Base-by-base conservation (phyloP, 148 eudicot species). In the Rhododendron simsii region DNA sequence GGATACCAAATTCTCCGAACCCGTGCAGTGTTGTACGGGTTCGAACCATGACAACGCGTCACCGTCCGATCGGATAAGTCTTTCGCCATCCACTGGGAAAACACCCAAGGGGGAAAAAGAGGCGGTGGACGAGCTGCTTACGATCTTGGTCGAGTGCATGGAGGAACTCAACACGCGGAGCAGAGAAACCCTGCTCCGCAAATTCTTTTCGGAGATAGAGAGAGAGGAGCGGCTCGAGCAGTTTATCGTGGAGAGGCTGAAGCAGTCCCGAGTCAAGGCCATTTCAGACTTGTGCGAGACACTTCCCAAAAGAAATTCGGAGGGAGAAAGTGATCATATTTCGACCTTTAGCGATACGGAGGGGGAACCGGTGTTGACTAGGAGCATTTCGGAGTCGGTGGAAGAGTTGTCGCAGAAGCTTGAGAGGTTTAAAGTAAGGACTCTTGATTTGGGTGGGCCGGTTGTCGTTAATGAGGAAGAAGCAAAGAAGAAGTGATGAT, bases 351-450 rank as follows among this genome's bases (percentile, higher is more conserved):
- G 35, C 39, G 76, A 71, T 28, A 30, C 76, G 3, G 76, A 71
- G 8, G 75, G n/a, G 5, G 65, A 39, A 39, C 45, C 9, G 28
- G 18, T 20, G 48, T 20, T 45, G 30, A 48, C 83, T 2, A 83
- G 88, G 14, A 51, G 86, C 47, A 4, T 87, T 18, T 39, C 73
- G 3, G 88, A 83, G 30, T 83, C 89, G 21, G 86, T 87, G 61
- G 86, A 87, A 23, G 89, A 71, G 59, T 51, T 84, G 7, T 79
- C 89, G 37, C 81, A 69, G 37, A 84, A 80, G 84, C 89, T 87
- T 44, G 89, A 84, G 79, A 55, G 84, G 14, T 87, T 87, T 81
- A 87, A 84, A 84, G 85, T 87, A 1, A 84, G 9, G 83, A 87
- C 86, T 53, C 78, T 80, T 69, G 75, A 87, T 50, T 33, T 75